phyloP scores from a whole-genome alignment of 2,329 filamentous ascomycete genomes.

The Apiospora hydei region DNA sequence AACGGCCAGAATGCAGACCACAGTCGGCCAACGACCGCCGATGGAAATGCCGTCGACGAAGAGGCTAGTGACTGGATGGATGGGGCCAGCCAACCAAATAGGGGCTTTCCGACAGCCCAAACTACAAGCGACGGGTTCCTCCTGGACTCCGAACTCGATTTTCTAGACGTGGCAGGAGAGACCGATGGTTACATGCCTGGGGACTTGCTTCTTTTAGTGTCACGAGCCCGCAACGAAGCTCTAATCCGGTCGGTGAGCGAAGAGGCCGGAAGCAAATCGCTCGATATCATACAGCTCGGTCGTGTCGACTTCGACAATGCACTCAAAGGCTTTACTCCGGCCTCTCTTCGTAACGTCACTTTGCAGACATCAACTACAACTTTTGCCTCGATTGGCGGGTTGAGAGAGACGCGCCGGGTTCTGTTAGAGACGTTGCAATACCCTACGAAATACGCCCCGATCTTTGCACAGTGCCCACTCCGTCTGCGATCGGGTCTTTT shows the following conservation, averaged over 20 bases:
- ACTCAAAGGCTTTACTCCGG: constrained; percentile 90
- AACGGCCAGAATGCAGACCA: constrained; percentile 48
- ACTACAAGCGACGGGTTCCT: constrained; percentile 68
- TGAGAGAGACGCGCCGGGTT: constrained; percentile 86
- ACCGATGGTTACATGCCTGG: constrained; percentile 99
- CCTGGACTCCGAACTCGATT: constrained; percentile 80
- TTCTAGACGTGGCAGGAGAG: constrained; percentile 89
- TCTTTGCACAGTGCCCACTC: constrained; percentile 94
- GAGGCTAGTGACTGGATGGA: constrained; percentile 78
- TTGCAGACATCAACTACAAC: constrained; percentile 92
- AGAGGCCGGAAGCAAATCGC: constrained; percentile 52
- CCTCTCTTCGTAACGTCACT: constrained; percentile 92
- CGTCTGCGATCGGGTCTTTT: constrained; percentile 92
- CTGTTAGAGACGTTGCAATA: constrained; percentile 95
- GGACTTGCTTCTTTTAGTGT: constrained; percentile 84
- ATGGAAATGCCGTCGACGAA: constrained; percentile 56
- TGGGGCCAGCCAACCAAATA: constrained; percentile 65
- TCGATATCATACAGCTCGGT: constrained; percentile 67
- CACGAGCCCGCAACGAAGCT: constrained; percentile 88
- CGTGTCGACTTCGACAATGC: constrained; percentile 83
- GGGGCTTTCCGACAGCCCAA: constrained; percentile 42
- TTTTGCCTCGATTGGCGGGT: constrained; percentile 89
- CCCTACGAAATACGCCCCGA: constrained; percentile 96
- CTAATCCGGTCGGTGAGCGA: constrained; percentile 81
- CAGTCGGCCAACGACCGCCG: constrained; percentile 64